Evolutionary conservation across 768 basidiomycete genomes (phyloP), one percentile per base, ranked within the genome.

Genomic region (Gelatoporia subvermispora): DNA sequence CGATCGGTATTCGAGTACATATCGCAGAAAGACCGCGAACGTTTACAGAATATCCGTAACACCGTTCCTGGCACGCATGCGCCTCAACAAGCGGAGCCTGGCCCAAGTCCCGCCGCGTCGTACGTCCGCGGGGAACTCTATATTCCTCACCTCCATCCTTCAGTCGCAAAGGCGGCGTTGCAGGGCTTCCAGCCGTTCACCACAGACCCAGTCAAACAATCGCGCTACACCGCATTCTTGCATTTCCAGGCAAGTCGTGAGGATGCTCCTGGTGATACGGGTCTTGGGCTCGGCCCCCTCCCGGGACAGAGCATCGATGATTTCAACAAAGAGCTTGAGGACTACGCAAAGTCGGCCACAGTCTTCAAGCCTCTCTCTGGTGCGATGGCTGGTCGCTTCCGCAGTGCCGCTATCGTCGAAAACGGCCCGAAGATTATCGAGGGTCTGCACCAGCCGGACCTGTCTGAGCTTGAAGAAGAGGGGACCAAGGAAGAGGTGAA

Each of bases 381-480:
- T 2, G 90, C 91, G 15, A 97, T 98, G 90, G 92, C 93, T 0
- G 86, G 83, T 18, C 78, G 95, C n/a, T 98, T 98, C 66, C 92
- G 88, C 4, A 86, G 81, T 48, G 89, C 90, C 0, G 77, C 78
- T 0, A 74, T 84, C 13, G 67, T 89, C n/a, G 89, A 91, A 22
- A 62, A 67, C 4, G 85, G 78, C 1, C 78, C 84, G 4, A 74
- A 78, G 47, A 63, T 80, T 11, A 60, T 79, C 24, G 86, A 84
- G 61, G 90, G 90, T 1, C 61, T 92, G 42, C 79, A 88, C 55
- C 78, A 74, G 35, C 85, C 86, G 2, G 35, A 34, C 4, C 22
- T n/a, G 13, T 20, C n/a, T 8, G 20, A 20, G 37, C 7, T 16
- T 7, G n/a, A 20, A n/a, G 40, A 21, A 7, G 25, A 41, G 3